These are phyloP conservation scores for Batkoa obscura DNA, from an alignment of 371 early-diverging fungal genomes.

Conservation along the genomic window DNA sequence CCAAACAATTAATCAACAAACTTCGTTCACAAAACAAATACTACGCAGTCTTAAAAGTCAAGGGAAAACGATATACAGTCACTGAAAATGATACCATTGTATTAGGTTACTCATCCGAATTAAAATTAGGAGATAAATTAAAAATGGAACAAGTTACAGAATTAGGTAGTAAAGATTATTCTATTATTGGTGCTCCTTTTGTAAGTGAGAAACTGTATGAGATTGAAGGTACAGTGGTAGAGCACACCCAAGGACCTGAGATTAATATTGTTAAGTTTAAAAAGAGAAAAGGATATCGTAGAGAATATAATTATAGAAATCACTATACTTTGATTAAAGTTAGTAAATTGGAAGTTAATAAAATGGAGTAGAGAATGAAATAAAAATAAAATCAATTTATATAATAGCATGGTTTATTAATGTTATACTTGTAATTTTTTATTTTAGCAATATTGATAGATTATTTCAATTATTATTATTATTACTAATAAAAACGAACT, in stretches of 20 bases:
- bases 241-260: conserved; percentile 67
- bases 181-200: conserved; percentile 72
- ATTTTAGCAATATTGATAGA: too few species aligned
- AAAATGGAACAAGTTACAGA: conserved; percentile 72
- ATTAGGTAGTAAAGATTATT: conserved; percentile 65
- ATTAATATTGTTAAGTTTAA: conserved; percentile 66
- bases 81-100: conserved; percentile 74
- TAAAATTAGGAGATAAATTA: conserved; percentile 72
- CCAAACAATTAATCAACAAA: conserved; percentile 6
- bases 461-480: too few species aligned
- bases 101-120: conserved; percentile 55
- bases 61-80: conserved; percentile 70
- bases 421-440: too few species aligned
- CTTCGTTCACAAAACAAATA: conserved; percentile 36
- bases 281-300: conserved; percentile 71
- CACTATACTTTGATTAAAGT: conserved; percentile 61
- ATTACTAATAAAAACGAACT: too few species aligned
- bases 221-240: conserved; percentile 73
- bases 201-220: conserved; percentile 43
- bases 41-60: conserved; percentile 78
- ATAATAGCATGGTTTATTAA: too few species aligned
- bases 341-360: conserved; percentile 43
- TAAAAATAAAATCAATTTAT: too few species aligned
- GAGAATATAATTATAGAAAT: conserved; percentile 48
- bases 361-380: conserved; percentile 14